Base-by-base conservation (phyloP, 1,284 basidiomycete species). In the Puccinia triticina region DNA sequence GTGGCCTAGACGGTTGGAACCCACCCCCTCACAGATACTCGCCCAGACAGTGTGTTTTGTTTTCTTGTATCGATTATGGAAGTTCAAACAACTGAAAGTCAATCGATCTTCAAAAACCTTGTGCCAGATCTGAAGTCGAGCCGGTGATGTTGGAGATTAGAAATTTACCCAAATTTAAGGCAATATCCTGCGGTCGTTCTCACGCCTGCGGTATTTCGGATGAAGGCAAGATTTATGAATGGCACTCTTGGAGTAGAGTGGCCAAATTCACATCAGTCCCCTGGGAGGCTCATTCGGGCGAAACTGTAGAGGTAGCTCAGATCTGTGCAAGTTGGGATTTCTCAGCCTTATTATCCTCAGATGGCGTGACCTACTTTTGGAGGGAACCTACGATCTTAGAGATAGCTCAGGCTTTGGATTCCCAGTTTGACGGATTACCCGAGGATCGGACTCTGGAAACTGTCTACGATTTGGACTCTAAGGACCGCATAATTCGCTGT, bases 281-380 rank as follows among this genome's bases (percentile, higher is more conserved):
- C 7, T 76, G 57, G 81, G 66, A 79, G 34, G 2, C 64, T 53
- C 40, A 50, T 34, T 26, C 61, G 12, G 72, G 72, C 2, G 37
- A 29, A n/a, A 86, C 84, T 67, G 85, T 85, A 32, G 84, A 84
- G 12, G 85, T 84, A 8, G 37, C 48, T 14, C 78, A 81, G 32
- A 73, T 81, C 46, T 81, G 64, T 61, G 71, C 78, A 37, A 69
- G 78, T 34, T 81, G 78, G 78, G 37, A 72, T 55, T 81, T 81
- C 57, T 73, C 78, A 21, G 78, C 69, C 32, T n/a, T 64, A 32
- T 43, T 81, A 23, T 59, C 55, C 1, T 40, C 69, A 48, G 53
- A 67, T 53, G 78, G 78, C 5, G 21, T 57, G 40, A 46, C 74
- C 2, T 81, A 81, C 40, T 53, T 81, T 48, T 81, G 78, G 78